phyloP scores from a whole-genome alignment of 495 filamentous ascomycete species.

The Aspergillus biplanus region DNA sequence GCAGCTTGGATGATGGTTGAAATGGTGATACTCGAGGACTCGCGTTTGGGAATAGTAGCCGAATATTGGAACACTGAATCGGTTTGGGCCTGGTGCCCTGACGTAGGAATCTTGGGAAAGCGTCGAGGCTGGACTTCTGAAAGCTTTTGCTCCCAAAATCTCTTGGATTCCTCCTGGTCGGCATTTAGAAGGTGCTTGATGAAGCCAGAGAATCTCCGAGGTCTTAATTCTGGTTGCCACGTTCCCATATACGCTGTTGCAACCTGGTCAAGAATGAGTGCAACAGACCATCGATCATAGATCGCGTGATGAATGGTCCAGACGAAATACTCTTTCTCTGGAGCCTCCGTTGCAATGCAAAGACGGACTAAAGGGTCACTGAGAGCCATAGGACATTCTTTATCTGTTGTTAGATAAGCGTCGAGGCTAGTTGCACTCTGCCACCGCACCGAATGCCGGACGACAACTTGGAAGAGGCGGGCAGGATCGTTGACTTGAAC shows the following conservation, averaged over 20 bases:
- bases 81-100: background rate
- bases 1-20: background rate
- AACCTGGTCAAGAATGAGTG: background rate
- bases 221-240: too few species aligned
- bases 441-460: conserved; percentile 4
- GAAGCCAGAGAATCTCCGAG: too few species aligned
- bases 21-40: too few species aligned
- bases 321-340: conserved; percentile 10
- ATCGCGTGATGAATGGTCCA: conserved; percentile 65
- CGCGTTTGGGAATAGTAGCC: background rate
- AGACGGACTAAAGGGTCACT: conserved; percentile 18
- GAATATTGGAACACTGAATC: background rate
- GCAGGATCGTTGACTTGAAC: conserved; percentile 29
- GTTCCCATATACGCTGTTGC: background rate
- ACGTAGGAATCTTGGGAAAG: background rate
- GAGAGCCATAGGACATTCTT: conserved; percentile 2
- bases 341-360: background rate
- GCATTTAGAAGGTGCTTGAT: background rate
- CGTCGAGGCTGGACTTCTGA: background rate
- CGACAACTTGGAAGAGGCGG: conserved; percentile 42
- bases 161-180: background rate
- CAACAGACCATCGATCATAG: conserved; percentile 25
- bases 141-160: background rate
- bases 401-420: background rate
- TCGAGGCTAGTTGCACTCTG: conserved; percentile 7